Conservation (phyloP, 2,329 filamentous ascomycete genomes). For the Ophiognomonia clavigignenti-juglandacearum region DNA sequence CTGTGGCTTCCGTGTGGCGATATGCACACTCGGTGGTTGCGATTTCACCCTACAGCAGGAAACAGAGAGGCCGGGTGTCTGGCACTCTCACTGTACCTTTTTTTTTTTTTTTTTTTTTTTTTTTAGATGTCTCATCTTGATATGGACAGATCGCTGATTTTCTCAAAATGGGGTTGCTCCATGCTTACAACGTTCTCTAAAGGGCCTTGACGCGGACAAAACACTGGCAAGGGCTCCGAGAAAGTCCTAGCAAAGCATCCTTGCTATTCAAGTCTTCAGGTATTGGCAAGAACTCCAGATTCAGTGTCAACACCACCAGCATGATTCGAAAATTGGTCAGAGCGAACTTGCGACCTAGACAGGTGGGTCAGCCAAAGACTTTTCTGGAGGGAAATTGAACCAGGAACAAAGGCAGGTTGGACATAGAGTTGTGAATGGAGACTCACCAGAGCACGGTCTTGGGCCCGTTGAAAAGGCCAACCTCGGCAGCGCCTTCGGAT, state of each 20-base stretch:
- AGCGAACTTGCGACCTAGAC: slow-evolving; percentile 19
- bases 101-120: no score
- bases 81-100: no score
- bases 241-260: slow-evolving; percentile 6
- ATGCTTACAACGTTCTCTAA: neutral
- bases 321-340: slow-evolving; percentile 20
- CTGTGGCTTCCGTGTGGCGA: no score
- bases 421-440: neutral
- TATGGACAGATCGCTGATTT: no score
- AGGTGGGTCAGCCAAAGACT: neutral
- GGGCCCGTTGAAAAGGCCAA: slow-evolving; percentile 5
- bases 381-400: no score
- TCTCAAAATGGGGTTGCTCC: neutral
- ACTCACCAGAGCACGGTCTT: slow-evolving; percentile 9
- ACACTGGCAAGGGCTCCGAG: slow-evolving; percentile 9
- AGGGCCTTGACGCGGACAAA: slow-evolving; percentile 5
- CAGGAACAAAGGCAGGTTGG: neutral
- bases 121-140: no score
- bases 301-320: slow-evolving; percentile 18
- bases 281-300: slow-evolving; percentile 20
- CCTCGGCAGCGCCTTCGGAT: slow-evolving; percentile 7
- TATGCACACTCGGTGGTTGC: no score
- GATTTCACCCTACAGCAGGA: no score
- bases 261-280: slow-evolving; percentile 12
- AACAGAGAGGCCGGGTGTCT: no score